Evolutionary conservation across 352 stramenopile species (phyloP), one percentile per base, ranked within the genome.

Genomic region (Halophytophthora polymorphica): DNA sequence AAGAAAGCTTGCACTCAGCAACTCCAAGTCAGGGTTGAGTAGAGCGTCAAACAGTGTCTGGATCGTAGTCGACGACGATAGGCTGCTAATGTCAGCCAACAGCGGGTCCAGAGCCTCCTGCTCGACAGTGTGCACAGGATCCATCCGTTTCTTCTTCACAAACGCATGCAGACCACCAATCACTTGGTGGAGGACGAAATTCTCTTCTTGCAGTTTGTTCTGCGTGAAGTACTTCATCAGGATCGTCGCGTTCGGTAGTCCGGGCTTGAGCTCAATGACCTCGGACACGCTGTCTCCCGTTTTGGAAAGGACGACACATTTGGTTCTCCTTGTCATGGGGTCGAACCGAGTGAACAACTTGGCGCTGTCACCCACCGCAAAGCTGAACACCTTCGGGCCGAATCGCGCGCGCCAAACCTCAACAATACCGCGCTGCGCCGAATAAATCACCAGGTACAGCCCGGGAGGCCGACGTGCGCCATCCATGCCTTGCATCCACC

Each of bases 381-480:
- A 73, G 44, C 68, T 88, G 44, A 83, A 89, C 41, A 94, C 83
- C 2, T 71, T 61, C 8, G 83, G 83, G 8, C 83, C 83, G 19
- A 80, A 91, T 14, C 80, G 78, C 10, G 83, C 77, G 17, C 83
- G 77, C 83, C 81, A 94, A 8, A 94, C 72, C 59, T 94, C 83
- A 21, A 94, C 72, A 42, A 92, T 89, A 0, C 83, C 83, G 44
- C 83, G 77, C 49, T 90, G 77, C 6, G 76, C 83, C 17, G 83
- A 94, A 46, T 91, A 94, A 53, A 94, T 90, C 1, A 91, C 83
- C 44, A 94, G 56, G 50, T 94, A 94, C 1, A 94, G 58, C 2
- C 83, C 83, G 33, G 53, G 63, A 1, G 65, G 60, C 2, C 77
- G 66, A 48, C 56, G 54, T 28, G 63, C 50, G 39, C 74, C 74